Evolutionary conservation across 2,329 filamentous ascomycete genomes (phyloP).

Genomic region (Akanthomyces dipterigenus): DNA sequence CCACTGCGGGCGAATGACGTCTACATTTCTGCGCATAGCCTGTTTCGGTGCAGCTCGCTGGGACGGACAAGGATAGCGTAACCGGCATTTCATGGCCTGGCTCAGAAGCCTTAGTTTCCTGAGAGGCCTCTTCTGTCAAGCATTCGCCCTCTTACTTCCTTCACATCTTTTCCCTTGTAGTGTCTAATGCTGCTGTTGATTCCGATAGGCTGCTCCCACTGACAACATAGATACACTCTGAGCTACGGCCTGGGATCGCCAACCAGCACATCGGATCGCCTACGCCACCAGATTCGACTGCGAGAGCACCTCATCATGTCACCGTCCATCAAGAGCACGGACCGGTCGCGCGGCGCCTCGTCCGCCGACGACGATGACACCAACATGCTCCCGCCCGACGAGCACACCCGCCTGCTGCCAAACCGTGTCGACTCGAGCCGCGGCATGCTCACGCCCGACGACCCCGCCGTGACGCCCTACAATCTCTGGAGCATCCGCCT

Average conservation of each 20-base stretch:
- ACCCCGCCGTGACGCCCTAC: constrained; percentile 70
- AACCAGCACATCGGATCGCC: background rate
- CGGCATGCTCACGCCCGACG: constrained; percentile 33
- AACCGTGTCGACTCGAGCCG: constrained; percentile 51
- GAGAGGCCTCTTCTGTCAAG: background rate
- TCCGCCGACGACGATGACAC: constrained; percentile 18
- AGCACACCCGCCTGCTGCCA: constrained; percentile 61
- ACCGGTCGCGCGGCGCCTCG: background rate
- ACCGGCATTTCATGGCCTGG: background rate
- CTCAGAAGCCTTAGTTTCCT: background rate
- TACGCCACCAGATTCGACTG: background rate
- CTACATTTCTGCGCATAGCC: background rate
- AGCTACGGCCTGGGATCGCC: no score
- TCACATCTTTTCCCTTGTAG: background rate
- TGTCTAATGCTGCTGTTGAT: no score
- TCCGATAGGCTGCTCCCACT: no score
- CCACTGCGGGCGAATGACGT: constrained; percentile 4
- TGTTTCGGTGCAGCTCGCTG: background rate
- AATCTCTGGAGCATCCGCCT: constrained; percentile 89
- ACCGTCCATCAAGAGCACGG: background rate
- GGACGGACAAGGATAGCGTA: background rate
- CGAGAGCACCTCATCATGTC: background rate
- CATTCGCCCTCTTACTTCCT: background rate
- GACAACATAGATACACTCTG: no score
- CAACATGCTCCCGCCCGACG: constrained; percentile 31